Evolutionary conservation across 2,329 filamentous ascomycete genomes (phyloP), one percentile per base, ranked within the genome.

Genomic region (Ophiocordyceps camponoti-floridani): DNA sequence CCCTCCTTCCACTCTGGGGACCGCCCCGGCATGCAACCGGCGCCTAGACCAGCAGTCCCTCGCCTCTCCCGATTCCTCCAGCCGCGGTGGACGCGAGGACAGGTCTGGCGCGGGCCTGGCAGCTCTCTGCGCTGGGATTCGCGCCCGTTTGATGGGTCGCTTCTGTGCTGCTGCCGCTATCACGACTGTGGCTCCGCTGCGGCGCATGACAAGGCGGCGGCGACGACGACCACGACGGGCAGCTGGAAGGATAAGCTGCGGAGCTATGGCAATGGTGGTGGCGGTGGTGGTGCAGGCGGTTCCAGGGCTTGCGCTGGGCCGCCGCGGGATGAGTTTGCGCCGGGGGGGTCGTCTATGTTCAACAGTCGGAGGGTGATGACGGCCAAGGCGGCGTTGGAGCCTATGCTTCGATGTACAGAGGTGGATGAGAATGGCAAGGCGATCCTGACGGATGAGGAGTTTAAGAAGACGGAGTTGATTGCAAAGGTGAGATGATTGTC

Each of bases 401-500:
- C 88, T 28, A 80, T 86, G 47, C 68, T 98, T 52, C 75, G 91
- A 45, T 98, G 91, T 58, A 98, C 91, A 1, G 91, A 98, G 62
- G 84, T 96, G 47, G 87, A 96, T 55, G 86, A 88, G 59, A 77
- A 84, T 56, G 91, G 91, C 38, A 83, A 93, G 54, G 87, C 95
- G 26, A 93, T 89, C 18, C 69, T 96, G 47, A 83, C 94, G 18
- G 93, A 93, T 58, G 86, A 87, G 47, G 91, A 96, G 62, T 96
- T 95, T 63, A 93, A 91, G 66, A 98, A 98, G 71, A 91, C 79
- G 55, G 91, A 98, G 65, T 70, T 98, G 42, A 96, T 95, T 61
- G 87, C 88, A 44, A 95, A 91, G 72, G 84, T 88, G 62, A 52
- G 4, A 18, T 1, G 5, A 9, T 4, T 8, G 11, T 10, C 42